Percentiles rank a stretch among this genome's conserved stretches.
These are phyloP conservation scores for Termitomyces sp. DNA, from an alignment of 1,284 basidiomycete species.

Conservation along the genomic window DNA sequence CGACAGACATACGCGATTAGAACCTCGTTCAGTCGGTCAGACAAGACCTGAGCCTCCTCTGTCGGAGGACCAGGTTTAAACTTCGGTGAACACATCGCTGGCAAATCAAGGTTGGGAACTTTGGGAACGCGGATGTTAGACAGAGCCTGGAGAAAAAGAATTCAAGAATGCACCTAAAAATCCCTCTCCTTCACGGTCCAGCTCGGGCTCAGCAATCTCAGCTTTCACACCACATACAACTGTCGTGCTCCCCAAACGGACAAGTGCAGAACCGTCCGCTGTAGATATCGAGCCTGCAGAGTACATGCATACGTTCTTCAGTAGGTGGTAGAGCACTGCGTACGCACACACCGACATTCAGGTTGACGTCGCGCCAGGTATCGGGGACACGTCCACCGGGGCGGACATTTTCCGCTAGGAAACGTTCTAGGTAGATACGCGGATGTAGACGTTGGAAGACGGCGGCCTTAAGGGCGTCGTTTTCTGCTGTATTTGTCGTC, in stretches of 20 bases:
- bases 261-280: slow-evolving; percentile 85
- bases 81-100: slow-evolving; percentile 86
- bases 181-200: slow-evolving; percentile 70
- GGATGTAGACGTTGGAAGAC: slow-evolving; percentile 84
- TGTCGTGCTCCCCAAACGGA: slow-evolving; percentile 86
- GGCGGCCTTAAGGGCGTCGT: slow-evolving; percentile 49
- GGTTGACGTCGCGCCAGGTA: slow-evolving; percentile 63
- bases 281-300: slow-evolving; percentile 78
- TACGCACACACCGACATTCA: slow-evolving; percentile 62
- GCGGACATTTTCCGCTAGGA: slow-evolving; percentile 64
- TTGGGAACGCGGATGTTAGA: background rate
- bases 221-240: slow-evolving; percentile 92
- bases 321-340: slow-evolving; percentile 14
- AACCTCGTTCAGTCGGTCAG: slow-evolving; percentile 75
- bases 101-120: slow-evolving; percentile 79
- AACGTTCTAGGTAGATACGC: slow-evolving; percentile 73
- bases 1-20: slow-evolving; percentile 55
- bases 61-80: slow-evolving; percentile 94
- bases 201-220: slow-evolving; percentile 86
- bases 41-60: slow-evolving; percentile 88
- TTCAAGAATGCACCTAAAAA: slow-evolving; percentile 63
- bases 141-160: background rate
- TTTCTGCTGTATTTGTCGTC: slow-evolving; percentile 17
- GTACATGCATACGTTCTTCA: slow-evolving; percentile 6
- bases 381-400: slow-evolving; percentile 69